Percentiles rank a stretch among this genome's conserved stretches.
Evolutionary conservation across 192 early-diverging fungal genomes (phyloP).

Genomic region (Coemansia sp.): DNA sequence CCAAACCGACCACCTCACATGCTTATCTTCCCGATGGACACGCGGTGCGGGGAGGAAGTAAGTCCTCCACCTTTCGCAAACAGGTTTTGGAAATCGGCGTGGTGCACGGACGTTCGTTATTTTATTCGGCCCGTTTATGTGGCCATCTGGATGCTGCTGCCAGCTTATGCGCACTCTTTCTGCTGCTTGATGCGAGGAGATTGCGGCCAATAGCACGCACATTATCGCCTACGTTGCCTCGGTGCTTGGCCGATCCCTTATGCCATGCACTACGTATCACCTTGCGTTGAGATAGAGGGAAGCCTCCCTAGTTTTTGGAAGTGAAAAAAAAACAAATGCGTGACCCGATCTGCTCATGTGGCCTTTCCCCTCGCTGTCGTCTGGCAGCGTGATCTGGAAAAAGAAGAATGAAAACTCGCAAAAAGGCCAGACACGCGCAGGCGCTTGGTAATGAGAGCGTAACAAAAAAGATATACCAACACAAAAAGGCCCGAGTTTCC

Average conservation of each 20-base stretch:
- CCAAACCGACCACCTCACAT: conserved; percentile 4
- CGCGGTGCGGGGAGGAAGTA: neutral
- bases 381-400: neutral
- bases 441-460: neutral
- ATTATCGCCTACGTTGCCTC: conserved; percentile 6
- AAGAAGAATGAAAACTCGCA: neutral
- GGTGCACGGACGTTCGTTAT: conserved; percentile 4
- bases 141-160: neutral
- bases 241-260: conserved; percentile 3
- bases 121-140: conserved; percentile 12
- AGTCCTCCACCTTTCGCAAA: neutral
- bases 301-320: neutral
- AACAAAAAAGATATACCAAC: neutral
- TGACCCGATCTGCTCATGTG: neutral
- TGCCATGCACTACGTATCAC: conserved; percentile 4
- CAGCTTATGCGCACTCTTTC: neutral
- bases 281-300: neutral
- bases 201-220: conserved; percentile 6
- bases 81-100: neutral
- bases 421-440: neutral
- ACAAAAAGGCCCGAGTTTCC: neutral
- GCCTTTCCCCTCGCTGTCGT: neutral
- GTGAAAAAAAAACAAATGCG: neutral
- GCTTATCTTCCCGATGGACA: conserved; percentile 4
- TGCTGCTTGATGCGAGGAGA: neutral